Base-by-base conservation (phyloP, 1,284 basidiomycete genomes). In the Kwoniella shivajii region DNA sequence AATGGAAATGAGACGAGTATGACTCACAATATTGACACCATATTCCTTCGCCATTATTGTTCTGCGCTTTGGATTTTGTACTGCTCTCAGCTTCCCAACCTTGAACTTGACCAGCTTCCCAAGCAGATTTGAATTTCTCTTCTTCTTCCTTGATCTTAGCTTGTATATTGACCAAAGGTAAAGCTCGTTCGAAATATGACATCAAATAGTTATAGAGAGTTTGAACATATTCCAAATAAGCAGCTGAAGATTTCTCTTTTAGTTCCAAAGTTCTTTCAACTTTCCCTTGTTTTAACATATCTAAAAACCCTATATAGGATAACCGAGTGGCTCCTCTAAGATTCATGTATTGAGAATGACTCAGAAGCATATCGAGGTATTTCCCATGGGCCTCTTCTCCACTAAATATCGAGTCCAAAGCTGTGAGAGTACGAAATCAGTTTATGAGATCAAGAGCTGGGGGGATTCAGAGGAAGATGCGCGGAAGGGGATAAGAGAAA, bases 341-440 rank as follows among this genome's bases (percentile, higher is more conserved):
- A 78, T 99, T 99, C 80, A 87, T 88, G 79, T 90, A 99, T 45
- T 87, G 82, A 44, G 88, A 86, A 72, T 98, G 95, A 59, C 90
- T 87, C 50, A 87, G 81, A 76, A 98, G 92, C 57, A 99, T 77
- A 78, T 99, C 96, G 60, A 99, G 83, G 75, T 95, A 97, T 77
- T 90, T 89, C 46, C 96, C 96, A 62, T 93, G 92, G 34, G 85
- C 84, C 75, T 99, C 96, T 80, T 99, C 95, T 38, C 96, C 96
- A 11, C 92, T 93, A 79, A 97, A 97, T 64, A 94, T 80, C 55
- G 90, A 80, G 57, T 91, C 89, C 55, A 96, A 83, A 52, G 90
- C 92, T 95, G 67, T 54, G 42, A 30, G 5, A 22, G 18, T 37
- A 26, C 46, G 38, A 38, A 16, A 36, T 26, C 11, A 4, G 16